Base-by-base conservation (phyloP, 2,329 filamentous ascomycete genomes). In the Trichoderma oligosporum region DNA sequence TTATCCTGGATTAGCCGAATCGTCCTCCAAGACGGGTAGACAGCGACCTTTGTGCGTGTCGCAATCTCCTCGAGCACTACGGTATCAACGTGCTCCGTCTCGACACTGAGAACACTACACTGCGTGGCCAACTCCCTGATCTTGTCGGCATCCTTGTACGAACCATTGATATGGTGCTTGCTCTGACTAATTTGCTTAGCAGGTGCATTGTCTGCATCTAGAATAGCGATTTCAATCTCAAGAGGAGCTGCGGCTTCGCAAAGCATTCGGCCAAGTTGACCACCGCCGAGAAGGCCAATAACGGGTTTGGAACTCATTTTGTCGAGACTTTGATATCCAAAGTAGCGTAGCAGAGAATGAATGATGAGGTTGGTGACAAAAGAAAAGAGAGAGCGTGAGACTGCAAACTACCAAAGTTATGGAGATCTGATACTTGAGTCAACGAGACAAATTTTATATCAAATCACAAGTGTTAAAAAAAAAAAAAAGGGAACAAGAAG, bases 71-170 rank as follows among this genome's bases (percentile, higher is more conserved):
- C 90, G 4, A 97, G 81, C 22, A 94, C 87, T 53, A 90, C 79
- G n/a, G 91, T 94, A 71, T 97, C 85, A 58, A 97, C 88, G 73
- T 97, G 93, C 77, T 97, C 93, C 62, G 96, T 97, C 73, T 97
- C 93, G 12, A 96, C 89, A 0, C 91, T 97, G 60, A 97, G 78
- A 14, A 96, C 83, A 69, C 96, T 89, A 65, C 86, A 91, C 31
- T 79, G 75, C 36, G 81, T 75, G 2, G 93, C 91, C n/a, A 97
- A 79, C 70, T 90, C 80, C 41, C 85, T 83, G 62, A 97, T 91
- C 62, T 89, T 87, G 31, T 83, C 82, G 0, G 86, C 78, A 64
- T 96, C 88, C 70, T 91, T 92, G 80, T 96, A 97, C 0, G 91
- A 96, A 58, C 92, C 93, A 16, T 85, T 82, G 58, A 96, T 83